Conservation (phyloP, 805 yeast genomes). For the Spathaspora passalidarum region DNA sequence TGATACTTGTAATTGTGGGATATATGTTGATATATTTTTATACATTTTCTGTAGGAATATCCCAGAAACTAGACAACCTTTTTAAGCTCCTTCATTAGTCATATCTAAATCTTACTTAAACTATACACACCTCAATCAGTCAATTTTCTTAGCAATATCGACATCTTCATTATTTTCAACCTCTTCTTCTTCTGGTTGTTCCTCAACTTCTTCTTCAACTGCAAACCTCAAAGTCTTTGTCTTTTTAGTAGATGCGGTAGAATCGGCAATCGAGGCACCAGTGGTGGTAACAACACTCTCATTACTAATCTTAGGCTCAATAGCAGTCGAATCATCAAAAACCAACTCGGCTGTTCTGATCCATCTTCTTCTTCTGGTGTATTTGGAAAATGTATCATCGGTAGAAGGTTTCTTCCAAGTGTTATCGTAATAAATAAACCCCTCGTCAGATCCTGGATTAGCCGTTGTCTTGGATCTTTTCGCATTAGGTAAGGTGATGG, state of each 20-base stretch:
- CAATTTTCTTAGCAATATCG: background rate
- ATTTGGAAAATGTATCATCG: constrained; percentile 84
- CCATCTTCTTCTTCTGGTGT: constrained; percentile 95
- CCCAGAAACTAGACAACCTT: too few species aligned
- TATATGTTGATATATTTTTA: too few species aligned
- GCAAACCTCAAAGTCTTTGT: constrained; percentile 46
- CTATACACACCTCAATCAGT: background rate
- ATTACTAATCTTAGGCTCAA: background rate
- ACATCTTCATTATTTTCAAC: background rate
- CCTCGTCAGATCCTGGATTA: constrained; percentile 77
- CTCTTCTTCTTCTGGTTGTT: background rate
- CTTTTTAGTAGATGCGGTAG: constrained; percentile 15
- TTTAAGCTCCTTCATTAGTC: too few species aligned
- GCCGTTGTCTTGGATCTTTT: constrained; percentile 57
- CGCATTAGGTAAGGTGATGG: constrained; percentile 65
- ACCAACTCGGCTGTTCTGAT: constrained; percentile 88
- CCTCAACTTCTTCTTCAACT: constrained; percentile 16
- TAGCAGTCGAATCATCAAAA: constrained; percentile 15
- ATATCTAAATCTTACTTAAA: background rate
- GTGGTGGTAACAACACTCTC: background rate
- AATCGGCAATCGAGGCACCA: constrained; percentile 6
- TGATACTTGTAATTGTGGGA: too few species aligned
- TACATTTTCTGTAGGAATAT: too few species aligned
- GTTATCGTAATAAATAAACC: constrained; percentile 85
- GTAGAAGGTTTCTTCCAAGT: constrained; percentile 91